Evolutionary conservation across 2,329 filamentous ascomycete species (phyloP), one percentile per base, ranked within the genome.

Genomic region (Botrytis pseudocinerea): DNA sequence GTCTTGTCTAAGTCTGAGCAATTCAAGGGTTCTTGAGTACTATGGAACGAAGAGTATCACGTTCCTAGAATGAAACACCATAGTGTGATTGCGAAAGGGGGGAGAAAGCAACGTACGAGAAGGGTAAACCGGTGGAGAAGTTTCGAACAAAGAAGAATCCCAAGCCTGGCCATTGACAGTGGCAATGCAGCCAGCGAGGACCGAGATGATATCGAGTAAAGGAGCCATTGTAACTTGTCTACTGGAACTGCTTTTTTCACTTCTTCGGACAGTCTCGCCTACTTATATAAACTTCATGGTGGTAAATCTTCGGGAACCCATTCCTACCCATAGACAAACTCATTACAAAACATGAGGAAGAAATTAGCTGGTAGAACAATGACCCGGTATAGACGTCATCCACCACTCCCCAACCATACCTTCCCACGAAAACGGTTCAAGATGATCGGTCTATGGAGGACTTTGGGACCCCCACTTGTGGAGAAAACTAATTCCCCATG

Each of bases 101-200:
- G 1, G 44, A 62, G 8, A n/a, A 42, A 35, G 38, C 38, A 71
- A 74, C 77, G 35, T 74, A 79, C 78, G 78, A n/a, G 77, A 76
- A 40, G 78, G 78, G n/a, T 76, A 76, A n/a, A 77, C 76, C n/a
- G 75, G 74, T 4, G 76, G 76, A 48, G 70, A 72, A 7, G 70
- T 68, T 25, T 46, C 32, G 40, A 72, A 72, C 22, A 72, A 48
- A 40, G 70, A 72, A 48, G 51, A 40, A 32, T 72, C 51, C 70
- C 70, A 72, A 38, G 62, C 61, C 20, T 72, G 51, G 25, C 28
- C 70, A 60, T 72, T 57, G 38, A 72, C 70, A 40, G 70, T 57
- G 35, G 70, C 70, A 59, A 68, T 68, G 40, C 70, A 68, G 40
- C 40, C 51, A 59, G 70, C 62, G 42, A 72, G 28, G 40, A 68